Conservation (phyloP, 83 land plant genomes). For the Picea mariana region DNA sequence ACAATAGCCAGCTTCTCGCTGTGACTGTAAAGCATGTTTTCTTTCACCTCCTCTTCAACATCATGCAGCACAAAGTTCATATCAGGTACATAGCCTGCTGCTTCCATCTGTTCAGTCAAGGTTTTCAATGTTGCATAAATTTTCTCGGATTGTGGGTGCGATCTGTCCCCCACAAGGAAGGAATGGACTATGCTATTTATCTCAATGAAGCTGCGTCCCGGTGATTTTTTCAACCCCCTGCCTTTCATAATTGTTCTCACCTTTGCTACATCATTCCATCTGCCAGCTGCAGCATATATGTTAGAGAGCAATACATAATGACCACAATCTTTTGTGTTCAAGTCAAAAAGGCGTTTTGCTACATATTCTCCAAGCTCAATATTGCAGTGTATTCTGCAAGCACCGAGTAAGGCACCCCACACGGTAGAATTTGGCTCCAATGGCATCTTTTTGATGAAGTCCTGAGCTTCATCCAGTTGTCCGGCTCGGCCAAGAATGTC, state of each 20-base stretch:
- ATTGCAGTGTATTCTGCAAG: conserved; percentile 1
- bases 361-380: neutral
- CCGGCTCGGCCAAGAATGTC: neutral
- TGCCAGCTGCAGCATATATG: neutral
- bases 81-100: neutral
- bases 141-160: neutral
- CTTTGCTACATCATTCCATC: neutral
- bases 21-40: neutral
- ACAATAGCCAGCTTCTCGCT: neutral
- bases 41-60: neutral
- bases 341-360: neutral
- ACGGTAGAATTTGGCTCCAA: neutral
- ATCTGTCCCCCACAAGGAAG: neutral
- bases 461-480: neutral
- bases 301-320: neutral
- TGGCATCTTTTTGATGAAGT: neutral
- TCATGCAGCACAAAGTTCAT: neutral
- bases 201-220: neutral
- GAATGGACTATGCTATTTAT: neutral
- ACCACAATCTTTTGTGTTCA: neutral
- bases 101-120: neutral
- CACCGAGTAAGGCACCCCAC: neutral
- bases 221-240: neutral
- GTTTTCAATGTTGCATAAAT: neutral
- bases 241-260: neutral